Percentiles rank a stretch among this genome's conserved stretches.
These are phyloP conservation scores for Peterozyma xylosa DNA, from an alignment of 805 yeast species.

Conservation along the genomic window DNA sequence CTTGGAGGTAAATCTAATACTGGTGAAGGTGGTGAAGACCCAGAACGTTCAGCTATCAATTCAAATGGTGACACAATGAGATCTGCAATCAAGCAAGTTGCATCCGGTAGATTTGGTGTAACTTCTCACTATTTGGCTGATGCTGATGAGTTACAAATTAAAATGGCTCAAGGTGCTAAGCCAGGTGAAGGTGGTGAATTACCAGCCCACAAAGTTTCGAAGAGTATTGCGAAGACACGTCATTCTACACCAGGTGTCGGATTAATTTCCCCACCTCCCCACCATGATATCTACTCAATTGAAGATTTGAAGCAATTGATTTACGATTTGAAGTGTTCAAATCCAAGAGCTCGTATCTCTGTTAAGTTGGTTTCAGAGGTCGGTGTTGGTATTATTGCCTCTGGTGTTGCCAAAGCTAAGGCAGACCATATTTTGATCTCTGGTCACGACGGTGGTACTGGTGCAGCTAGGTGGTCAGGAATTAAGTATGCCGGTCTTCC, in stretches of 20 bases:
- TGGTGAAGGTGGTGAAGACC: conserved; percentile 99
- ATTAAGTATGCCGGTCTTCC: conserved; percentile 97
- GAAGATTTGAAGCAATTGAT: conserved; percentile 96
- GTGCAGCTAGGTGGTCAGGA: conserved; percentile 98
- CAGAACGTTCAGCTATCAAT: conserved; percentile 74
- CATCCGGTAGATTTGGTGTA: conserved; percentile 97
- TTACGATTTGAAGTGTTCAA: conserved; percentile 92
- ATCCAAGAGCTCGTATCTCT: conserved; percentile 95
- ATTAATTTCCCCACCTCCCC: conserved; percentile 96
- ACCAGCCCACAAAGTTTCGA: conserved; percentile 89
- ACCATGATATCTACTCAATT: conserved; percentile 95
- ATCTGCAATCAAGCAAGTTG: conserved; percentile 97
- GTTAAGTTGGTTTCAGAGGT: conserved; percentile 96
- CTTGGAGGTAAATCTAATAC: conserved; percentile 96
- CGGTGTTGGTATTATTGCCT: conserved; percentile 98
- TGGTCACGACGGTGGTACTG: conserved; percentile 99
- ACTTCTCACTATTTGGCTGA: conserved; percentile 91
- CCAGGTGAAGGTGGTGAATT: conserved; percentile 99
- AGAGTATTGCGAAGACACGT: conserved; percentile 85
- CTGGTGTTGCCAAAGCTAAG: conserved; percentile 98
- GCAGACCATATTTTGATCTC: conserved; percentile 94
- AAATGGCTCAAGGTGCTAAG: conserved; percentile 99
- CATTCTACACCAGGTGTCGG: conserved; percentile 97
- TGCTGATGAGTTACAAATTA: conserved; percentile 95
- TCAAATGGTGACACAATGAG: conserved; percentile 96